A percentile compares a stretch with the other conserved stretches of the same genome.
Evolutionary conservation across 441 rosid species (phyloP).

Genomic region (Capsella rubella): DNA sequence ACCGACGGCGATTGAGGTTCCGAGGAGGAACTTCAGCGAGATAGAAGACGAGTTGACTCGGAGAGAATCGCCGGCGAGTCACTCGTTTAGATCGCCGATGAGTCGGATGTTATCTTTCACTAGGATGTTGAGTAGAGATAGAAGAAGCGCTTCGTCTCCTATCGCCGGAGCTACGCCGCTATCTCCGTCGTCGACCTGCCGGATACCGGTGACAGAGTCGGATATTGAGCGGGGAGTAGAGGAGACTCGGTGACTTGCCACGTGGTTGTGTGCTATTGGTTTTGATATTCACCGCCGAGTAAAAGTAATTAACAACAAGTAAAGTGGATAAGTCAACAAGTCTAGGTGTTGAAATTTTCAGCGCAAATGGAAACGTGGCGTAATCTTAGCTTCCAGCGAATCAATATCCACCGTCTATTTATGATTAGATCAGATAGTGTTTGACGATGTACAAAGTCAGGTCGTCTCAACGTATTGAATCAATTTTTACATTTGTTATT

Average conservation of each 20-base stretch:
- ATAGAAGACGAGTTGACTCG: conserved; percentile 49
- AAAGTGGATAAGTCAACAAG: conserved; percentile 16
- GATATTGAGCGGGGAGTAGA: conserved; percentile 63
- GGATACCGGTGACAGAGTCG: conserved; percentile 42
- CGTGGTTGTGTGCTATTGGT: conserved; percentile 27
- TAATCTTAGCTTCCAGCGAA: not conserved
- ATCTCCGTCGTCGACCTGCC: conserved; percentile 40
- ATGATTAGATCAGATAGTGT: conserved; percentile 30
- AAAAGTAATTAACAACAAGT: not conserved
- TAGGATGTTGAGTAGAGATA: conserved; percentile 74
- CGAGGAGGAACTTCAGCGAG: conserved; percentile 48
- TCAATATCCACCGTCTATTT: conserved; percentile 15
- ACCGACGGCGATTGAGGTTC: conserved; percentile 59
- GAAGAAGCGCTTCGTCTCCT: conserved; percentile 52
- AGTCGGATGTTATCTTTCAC: conserved; percentile 75
- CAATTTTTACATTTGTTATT: conserved; percentile 5
- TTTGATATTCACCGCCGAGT: not conserved
- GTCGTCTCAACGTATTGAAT: conserved; percentile 4
- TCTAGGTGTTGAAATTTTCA: conserved; percentile 19
- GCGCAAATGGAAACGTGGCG: conserved; percentile 35
- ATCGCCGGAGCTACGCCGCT: conserved; percentile 36
- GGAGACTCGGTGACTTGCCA: conserved; percentile 32
- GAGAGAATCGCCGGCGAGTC: conserved; percentile 48
- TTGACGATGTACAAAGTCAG: conserved; percentile 31
- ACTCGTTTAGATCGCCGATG: conserved; percentile 70